Base-by-base conservation (phyloP, 1,139 yeast genomes). In the Keqinozyma sinolaborantium region DNA sequence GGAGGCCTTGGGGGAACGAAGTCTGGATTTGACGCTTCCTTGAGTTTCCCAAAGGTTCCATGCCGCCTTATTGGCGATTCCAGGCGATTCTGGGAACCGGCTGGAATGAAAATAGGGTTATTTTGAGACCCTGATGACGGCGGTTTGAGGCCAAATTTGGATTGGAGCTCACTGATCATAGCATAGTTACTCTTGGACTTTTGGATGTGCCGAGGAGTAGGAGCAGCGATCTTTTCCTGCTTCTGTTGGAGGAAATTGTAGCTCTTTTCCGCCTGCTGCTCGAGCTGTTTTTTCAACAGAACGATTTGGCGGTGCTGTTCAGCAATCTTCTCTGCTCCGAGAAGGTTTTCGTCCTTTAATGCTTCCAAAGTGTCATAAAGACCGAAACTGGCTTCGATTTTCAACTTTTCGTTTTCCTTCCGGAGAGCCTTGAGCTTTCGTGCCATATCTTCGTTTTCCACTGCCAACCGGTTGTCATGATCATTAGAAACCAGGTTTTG, bases 251-350 rank as follows among this genome's bases (percentile, higher is more conserved):
- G 21, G 7, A 10, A 18, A 18, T 7, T 18, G 21, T 18, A 10
- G 21, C 7, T 18, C 9, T 18, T 18, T 10, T 18, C 21, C 10
- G 21, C 7, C 21, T 7, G 21, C 10, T 18, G 21, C 10, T 23
- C 16, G 3, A 40, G 13, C 27, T 58, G 54, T 14, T 44, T 29
- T 36, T 48, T 53, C 28, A 64, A 45, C 11, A 49, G 31, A 2
- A 44, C 45, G n/a, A 64, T 56, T 28, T 58, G 53, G 14, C 44
- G 48, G 28, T 60, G 58, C 34, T 59, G 65, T 2, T 47, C 39
- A 2, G 49, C 53, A 11, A 59, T 49, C 29, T 49, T 60, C 18
- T 42, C 44, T 13, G 53, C 49, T 40, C 47, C 41, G 5, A 42
- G 24, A 5, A 29, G 4, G 26, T 34, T 39, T 33, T 42, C 47